Evolutionary conservation across 2,329 filamentous ascomycete species (phyloP).

Genomic region (Thelonectria rubi): DNA sequence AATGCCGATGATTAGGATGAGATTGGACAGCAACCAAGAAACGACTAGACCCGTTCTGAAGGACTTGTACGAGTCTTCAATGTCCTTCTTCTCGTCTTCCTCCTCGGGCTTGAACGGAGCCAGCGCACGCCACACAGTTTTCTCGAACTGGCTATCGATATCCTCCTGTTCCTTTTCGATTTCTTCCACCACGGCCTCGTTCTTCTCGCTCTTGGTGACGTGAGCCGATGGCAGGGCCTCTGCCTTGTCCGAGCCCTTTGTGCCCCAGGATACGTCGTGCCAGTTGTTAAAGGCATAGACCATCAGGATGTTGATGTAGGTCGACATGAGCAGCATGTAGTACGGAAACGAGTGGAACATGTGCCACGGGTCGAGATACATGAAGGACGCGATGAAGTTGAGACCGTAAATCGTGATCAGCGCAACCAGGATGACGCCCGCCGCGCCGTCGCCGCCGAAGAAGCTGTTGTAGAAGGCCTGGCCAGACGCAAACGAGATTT

Average conservation of each 20-base stretch:
- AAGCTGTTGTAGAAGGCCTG: constrained; percentile 36
- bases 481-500: constrained; percentile 35
- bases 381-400: constrained; percentile 38
- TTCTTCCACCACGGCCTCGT: constrained; percentile 35
- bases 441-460: constrained; percentile 35
- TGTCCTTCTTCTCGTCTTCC: constrained; percentile 36
- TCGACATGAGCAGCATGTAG: constrained; percentile 39
- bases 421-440: constrained; percentile 38
- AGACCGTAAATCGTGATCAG: constrained; percentile 39
- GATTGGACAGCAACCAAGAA: constrained; percentile 39
- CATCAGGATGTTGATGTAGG: constrained; percentile 42
- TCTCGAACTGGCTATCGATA: constrained; percentile 40
- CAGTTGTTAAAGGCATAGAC: constrained; percentile 42
- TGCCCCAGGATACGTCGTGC: constrained; percentile 40
- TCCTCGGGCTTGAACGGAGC: constrained; percentile 38
- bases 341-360: constrained; percentile 42
- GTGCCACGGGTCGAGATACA: constrained; percentile 41
- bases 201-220: constrained; percentile 36
- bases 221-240: constrained; percentile 36
- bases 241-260: constrained; percentile 36
- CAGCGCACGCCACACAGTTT: constrained; percentile 38
- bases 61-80: constrained; percentile 39
- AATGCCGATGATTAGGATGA: constrained; percentile 37
- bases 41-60: constrained; percentile 39
- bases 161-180: constrained; percentile 39